These are phyloP conservation scores for Tremella yokohamensis DNA, from an alignment of 768 basidiomycete species.

Conservation along the genomic window DNA sequence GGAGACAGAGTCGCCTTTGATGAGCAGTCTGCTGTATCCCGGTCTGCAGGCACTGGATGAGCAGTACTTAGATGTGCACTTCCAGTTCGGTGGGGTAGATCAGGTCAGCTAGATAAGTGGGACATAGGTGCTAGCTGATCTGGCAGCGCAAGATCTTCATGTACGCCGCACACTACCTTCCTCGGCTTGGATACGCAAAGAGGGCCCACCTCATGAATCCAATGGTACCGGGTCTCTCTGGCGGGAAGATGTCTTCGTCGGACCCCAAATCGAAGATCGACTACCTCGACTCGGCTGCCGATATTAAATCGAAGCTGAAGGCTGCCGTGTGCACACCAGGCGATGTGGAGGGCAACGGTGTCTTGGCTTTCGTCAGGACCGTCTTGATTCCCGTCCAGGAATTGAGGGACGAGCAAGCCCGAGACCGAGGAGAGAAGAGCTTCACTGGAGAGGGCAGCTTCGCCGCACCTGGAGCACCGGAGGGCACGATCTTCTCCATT, in stretches of 20 bases:
- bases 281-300: constrained; percentile 82
- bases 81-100: constrained; percentile 97
- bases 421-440: constrained; percentile 53
- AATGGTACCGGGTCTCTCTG: constrained; percentile 92
- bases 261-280: constrained; percentile 98
- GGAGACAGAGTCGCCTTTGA: constrained; percentile 83
- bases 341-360: constrained; percentile 78
- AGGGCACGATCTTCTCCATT: constrained; percentile 77
- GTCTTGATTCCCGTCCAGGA: constrained; percentile 85
- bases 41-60: constrained; percentile 96
- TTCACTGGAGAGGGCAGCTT: constrained; percentile 63
- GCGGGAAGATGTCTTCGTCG: constrained; percentile 97
- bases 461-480: constrained; percentile 65
- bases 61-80: constrained; percentile 90
- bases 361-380: constrained; percentile 76
- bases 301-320: constrained; percentile 83
- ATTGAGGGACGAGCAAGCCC: constrained; percentile 62
- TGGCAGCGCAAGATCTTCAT: constrained; percentile 93
- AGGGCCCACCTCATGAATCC: constrained; percentile 97
- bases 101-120: constrained; percentile 76
- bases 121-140: too few relatives aligned
- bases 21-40: constrained; percentile 91
- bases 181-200: constrained; percentile 84
- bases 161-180: constrained; percentile 93
- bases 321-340: constrained; percentile 92